Conservation (phyloP, 495 filamentous ascomycete genomes). For the Bacidia gigantensis region DNA sequence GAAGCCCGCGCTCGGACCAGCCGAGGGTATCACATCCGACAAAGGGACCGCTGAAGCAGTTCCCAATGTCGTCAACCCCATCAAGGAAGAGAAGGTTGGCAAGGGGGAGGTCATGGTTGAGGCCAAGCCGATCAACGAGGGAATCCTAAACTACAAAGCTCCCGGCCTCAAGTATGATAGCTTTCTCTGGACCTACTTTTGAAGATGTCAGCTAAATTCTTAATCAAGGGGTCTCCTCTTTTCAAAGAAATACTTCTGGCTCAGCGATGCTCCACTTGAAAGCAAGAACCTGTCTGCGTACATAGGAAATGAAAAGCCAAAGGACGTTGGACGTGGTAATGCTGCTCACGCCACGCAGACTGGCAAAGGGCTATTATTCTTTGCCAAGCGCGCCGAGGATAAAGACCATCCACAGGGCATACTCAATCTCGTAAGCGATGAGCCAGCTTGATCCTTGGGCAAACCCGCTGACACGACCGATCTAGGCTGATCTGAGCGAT, state of each 20-base stretch:
- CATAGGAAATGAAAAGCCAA: slow-evolving; percentile 74
- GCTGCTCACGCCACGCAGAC: slow-evolving; percentile 84
- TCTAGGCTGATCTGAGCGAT: slow-evolving; percentile 70
- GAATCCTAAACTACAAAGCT: slow-evolving; percentile 72
- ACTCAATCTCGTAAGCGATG: slow-evolving; percentile 61
- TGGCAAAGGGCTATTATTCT: slow-evolving; percentile 90
- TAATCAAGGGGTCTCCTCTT: slow-evolving; percentile 44
- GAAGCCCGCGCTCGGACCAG: slow-evolving; percentile 17
- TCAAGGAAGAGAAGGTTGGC: slow-evolving; percentile 31
- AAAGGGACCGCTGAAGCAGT: slow-evolving; percentile 32
- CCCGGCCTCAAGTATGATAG: slow-evolving; percentile 76
- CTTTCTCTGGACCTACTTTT: slow-evolving; percentile 13
- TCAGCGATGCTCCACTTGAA: slow-evolving; percentile 68
- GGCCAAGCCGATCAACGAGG: slow-evolving; percentile 53
- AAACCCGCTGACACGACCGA: background rate
- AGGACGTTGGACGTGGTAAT: slow-evolving; percentile 59
- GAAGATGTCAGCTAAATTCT: background rate
- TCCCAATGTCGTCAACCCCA: slow-evolving; percentile 20
- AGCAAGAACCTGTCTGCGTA: slow-evolving; percentile 58
- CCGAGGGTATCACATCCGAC: slow-evolving; percentile 25
- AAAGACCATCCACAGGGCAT: slow-evolving; percentile 68
- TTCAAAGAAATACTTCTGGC: slow-evolving; percentile 83
- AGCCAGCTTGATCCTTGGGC: background rate
- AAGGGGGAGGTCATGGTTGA: slow-evolving; percentile 37
- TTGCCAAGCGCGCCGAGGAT: slow-evolving; percentile 70